Evolutionary conservation across 2,329 filamentous ascomycete genomes (phyloP).

Genomic region (Pseudogymnoascus sp.): DNA sequence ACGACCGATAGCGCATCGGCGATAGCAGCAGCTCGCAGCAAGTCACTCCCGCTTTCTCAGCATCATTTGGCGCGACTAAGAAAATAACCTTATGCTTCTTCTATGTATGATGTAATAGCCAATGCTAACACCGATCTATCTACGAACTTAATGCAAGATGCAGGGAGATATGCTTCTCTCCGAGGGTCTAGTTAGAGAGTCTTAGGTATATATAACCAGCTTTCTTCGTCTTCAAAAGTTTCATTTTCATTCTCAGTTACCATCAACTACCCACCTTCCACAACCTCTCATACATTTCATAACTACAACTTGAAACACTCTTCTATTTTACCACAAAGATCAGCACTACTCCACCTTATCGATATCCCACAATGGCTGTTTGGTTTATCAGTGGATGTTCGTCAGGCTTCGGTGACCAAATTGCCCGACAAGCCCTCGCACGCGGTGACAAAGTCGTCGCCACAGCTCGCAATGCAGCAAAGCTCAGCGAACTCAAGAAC

Average conservation of each 20-base stretch:
- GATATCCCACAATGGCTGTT: conserved; percentile 20
- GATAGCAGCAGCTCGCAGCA: background rate
- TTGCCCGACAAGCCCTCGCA: conserved; percentile 36
- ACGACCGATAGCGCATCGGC: background rate
- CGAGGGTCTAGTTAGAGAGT: background rate
- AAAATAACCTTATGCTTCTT: background rate
- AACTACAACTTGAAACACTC: background rate
- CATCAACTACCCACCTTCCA: background rate
- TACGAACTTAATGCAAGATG: background rate
- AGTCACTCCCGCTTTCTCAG: background rate
- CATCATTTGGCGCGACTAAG: background rate
- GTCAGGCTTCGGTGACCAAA: conserved; percentile 39
- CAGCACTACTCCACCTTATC: background rate
- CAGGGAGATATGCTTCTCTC: conserved; percentile 4
- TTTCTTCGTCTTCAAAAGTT: background rate
- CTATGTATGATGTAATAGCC: background rate
- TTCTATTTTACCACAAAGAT: background rate
- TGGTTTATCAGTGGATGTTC: conserved; percentile 46
- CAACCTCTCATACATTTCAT: conserved; percentile 2
- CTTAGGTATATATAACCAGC: background rate
- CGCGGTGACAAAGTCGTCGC: conserved; percentile 42
- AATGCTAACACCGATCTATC: background rate
- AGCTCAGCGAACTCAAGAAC: conserved; percentile 30
- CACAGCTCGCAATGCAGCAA: conserved; percentile 35
- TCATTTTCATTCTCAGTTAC: background rate